phyloP scores from a whole-genome alignment of 805 yeast genomes.

The Zygosaccharomyces pseudorouxii region DNA sequence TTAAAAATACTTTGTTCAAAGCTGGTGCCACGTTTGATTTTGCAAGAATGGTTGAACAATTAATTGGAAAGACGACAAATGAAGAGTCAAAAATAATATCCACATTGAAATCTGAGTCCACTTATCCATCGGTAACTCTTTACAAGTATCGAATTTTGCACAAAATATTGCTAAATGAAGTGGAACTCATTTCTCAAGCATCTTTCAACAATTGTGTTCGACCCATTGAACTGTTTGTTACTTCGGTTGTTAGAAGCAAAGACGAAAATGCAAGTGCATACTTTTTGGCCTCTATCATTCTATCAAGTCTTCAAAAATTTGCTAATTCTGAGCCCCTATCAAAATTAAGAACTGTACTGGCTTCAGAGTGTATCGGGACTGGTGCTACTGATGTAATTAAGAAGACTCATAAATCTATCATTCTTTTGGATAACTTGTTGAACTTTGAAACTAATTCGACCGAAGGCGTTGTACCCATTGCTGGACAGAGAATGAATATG shows the following conservation, averaged over 20 bases:
- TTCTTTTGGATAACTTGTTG: slow-evolving; percentile 45
- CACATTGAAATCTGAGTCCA: neutral
- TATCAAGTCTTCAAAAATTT: slow-evolving; percentile 36
- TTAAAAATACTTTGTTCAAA: slow-evolving; percentile 22
- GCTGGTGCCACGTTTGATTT: slow-evolving; percentile 11
- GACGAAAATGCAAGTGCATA: slow-evolving; percentile 32
- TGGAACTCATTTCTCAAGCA: slow-evolving; percentile 29
- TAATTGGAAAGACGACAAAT: slow-evolving; percentile 1
- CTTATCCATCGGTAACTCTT: slow-evolving; percentile 13
- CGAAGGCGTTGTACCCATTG: slow-evolving; percentile 42
- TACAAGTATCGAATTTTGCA: slow-evolving; percentile 39
- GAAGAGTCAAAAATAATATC: neutral
- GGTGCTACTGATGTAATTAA: slow-evolving; percentile 39
- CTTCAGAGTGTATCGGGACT: slow-evolving; percentile 60
- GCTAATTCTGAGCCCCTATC: slow-evolving; percentile 40
- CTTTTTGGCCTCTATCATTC: slow-evolving; percentile 33
- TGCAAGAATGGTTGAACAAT: slow-evolving; percentile 5
- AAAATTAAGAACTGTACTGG: slow-evolving; percentile 53
- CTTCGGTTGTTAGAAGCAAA: slow-evolving; percentile 32
- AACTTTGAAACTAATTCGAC: slow-evolving; percentile 14
- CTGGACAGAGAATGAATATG: slow-evolving; percentile 63
- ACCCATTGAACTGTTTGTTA: slow-evolving; percentile 33
- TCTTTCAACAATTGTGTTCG: slow-evolving; percentile 26
- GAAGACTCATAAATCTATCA: slow-evolving; percentile 44
- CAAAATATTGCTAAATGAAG: slow-evolving; percentile 28